Evolutionary conservation across 257 asterid species (phyloP), one percentile per base, ranked within the genome.

Genomic region (Forsythia suspensa): DNA sequence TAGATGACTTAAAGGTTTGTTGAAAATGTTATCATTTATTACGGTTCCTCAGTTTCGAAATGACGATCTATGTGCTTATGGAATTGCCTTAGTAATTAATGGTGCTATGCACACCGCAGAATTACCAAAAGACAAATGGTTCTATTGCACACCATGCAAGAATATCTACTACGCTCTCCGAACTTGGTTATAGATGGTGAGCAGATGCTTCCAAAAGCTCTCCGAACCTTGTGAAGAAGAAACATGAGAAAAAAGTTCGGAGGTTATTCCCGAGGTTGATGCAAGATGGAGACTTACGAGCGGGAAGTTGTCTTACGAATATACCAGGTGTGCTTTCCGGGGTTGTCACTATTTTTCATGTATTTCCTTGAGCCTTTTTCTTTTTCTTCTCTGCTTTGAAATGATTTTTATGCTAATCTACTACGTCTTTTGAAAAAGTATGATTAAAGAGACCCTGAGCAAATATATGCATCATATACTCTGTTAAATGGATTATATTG

Each of bases 71-170:
- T 77, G 75, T 79, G 37, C 67, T 57, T 65, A 42, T 20, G 8
- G 37, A 37, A 73, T 55, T 73, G 74, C 75, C 8, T 76, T 71
- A 69, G 12, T 41, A n/a, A 73, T 41, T 37, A 73, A 20, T 66
- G 65, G 34, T 55, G 66, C 70, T 34, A 15, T 79, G 71, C 63
- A 71, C 84, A 72, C 61, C 80, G 70, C 92, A 95, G 97, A 89
- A 70, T 79, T 92, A 82, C 97, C 99, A 3, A 82, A 86, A 48
- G 86, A 85, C 67, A 91, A 91, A 51, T 96, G 99, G 99, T 96
- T 93, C 87, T 95, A 98, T 77, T 80, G 90, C 81, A 74, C n/a
- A 38, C 87, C 76, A 42, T 96, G 99, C 86, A 82, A 81, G 48
- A 77, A 38, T 74, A 84, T 94, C 74, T 89, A 91, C 75, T 81